Evolutionary conservation across 805 yeast species (phyloP), one percentile per base, ranked within the genome.

Genomic region (Candida pini): DNA sequence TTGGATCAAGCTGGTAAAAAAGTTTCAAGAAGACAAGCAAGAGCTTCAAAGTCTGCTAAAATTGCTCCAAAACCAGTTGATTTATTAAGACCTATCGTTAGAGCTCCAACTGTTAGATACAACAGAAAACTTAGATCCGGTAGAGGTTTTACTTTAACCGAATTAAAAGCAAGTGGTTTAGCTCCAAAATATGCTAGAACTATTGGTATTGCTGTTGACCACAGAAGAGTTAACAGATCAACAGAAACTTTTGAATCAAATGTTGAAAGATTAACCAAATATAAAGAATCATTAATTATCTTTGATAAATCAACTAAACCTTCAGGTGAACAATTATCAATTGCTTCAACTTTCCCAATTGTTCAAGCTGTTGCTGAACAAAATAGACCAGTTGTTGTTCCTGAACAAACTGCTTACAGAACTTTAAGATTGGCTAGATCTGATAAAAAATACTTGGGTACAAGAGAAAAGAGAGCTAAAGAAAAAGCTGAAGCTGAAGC

Each of bases 1-100:
- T 84, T 92, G 68, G 97, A 92, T 90, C 98, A 92, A 80, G 96
- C 98, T 66, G 98, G 98, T 71, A 88, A 90, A 82, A 92, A 92
- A 82, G 88, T 74, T 64, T 81, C 95, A 53, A 88, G 98, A 82
- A 84, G 98, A 77, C 76, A 73, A 55, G 83, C 96, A 55, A 87
- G 98, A 76, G 82, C 85, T 66, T 62, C 81, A 60, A 89, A 84
- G 78, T 95, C 96, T 60, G 96, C 96, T 60, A 74, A 74, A 67
- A 71, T 82, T 59, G 97, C 98, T 62, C 98, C 98, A 75, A 89
- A 85, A 68, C 98, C 98, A 62, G 74, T 92, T 66, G 98, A 92
- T 68, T 69, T 80, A 54, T 80, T 92, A 66, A 85, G 97, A 78
- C 98, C 98, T 58, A 76, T 90, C 61, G 97, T 92, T 62, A 87